Base-by-base conservation (phyloP, 2,329 filamentous ascomycete genomes). In the Diplodia corticola region DNA sequence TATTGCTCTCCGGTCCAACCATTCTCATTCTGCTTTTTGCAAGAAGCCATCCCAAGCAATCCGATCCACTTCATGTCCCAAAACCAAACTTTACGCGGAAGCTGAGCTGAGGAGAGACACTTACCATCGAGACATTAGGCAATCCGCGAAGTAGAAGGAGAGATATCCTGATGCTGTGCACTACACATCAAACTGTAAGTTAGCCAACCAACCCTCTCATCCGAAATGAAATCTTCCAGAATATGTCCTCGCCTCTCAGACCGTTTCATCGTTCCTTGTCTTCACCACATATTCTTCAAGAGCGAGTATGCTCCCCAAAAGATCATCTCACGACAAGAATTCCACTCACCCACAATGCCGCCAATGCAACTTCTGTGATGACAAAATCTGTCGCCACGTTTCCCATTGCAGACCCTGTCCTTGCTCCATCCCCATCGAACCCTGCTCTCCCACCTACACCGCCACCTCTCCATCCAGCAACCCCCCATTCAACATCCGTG, bases 81-180 rank as follows among this genome's bases (percentile, higher is more conserved):
- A 3, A 22, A 15, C 4, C 17, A 44, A 37, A 28, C 9, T 5
- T 30, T 26, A 4, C 1, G 12, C 10, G 17, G 20, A 44, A n/a
- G 9, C 17, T 10, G 9, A 3, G 40, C 5, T 6, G 28, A 53
- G 1, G 33, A 26, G 33, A 9, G 15, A 15, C 9, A 24, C 83
- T 51, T 74, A 91, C 89, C 91, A 93, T 79, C 91, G 83, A 68
- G 90, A 92, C 90, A 93, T 93, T 72, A 93, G 85, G 77, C 90
- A 92, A 79, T 93, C 91, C 66, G 90, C 91, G 75, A 93, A 93
- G 80, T 92, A 91, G 78, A 92, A 93, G 60, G 89, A 90, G 68
- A 93, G 84, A 77, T 92, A 92, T 64, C 89, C 91, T 22, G 89
- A 91, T 67, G 90, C 88, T 73, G 86, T 88, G 80, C 90, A 92